Evolutionary conservation across 208 protist species (phyloP).

Genomic region (Acanthamoeba healyi): DNA sequence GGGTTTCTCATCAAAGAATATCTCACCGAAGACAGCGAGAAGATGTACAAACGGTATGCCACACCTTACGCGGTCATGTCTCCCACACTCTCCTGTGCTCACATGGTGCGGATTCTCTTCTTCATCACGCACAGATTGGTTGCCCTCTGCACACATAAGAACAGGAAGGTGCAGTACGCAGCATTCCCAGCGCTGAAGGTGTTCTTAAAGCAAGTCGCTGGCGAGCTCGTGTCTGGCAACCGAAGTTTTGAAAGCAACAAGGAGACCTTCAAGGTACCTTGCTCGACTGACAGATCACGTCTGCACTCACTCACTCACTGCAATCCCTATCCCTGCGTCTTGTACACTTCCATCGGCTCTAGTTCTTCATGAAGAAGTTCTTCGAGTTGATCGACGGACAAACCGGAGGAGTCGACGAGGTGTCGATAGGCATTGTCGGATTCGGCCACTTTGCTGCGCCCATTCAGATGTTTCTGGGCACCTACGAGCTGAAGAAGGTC

Average conservation of each 20-base stretch:
- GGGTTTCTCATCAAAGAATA: constrained; percentile 78
- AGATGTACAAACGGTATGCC: constrained; percentile 74
- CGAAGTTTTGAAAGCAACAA: constrained; percentile 77
- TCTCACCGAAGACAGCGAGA: constrained; percentile 78
- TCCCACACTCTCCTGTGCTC: not conserved
- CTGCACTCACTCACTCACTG: too few relatives aligned
- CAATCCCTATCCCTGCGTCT: not conserved
- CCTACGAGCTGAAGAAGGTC: constrained; percentile 74
- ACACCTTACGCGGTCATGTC: not conserved
- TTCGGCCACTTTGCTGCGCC: constrained; percentile 75
- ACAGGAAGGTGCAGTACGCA: constrained; percentile 76
- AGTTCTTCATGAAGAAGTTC: constrained; percentile 82
- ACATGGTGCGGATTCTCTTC: too few relatives aligned
- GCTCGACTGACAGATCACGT: not conserved
- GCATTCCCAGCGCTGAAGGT: constrained; percentile 76
- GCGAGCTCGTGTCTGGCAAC: constrained; percentile 73
- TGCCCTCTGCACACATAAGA: constrained; percentile 77
- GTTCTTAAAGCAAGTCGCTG: constrained; percentile 75
- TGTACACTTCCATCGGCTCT: not conserved
- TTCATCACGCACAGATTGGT: constrained; percentile 10
- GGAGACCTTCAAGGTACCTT: constrained; percentile 75
- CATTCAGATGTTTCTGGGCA: constrained; percentile 74
- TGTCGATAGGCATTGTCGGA: constrained; percentile 68
- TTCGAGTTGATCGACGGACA: constrained; percentile 77
- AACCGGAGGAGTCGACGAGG: constrained; percentile 72